Percentiles rank a stretch among this genome's conserved stretches.
Conservation (phyloP, 169 alveolate species). For the Plasmodium relictum region DNA sequence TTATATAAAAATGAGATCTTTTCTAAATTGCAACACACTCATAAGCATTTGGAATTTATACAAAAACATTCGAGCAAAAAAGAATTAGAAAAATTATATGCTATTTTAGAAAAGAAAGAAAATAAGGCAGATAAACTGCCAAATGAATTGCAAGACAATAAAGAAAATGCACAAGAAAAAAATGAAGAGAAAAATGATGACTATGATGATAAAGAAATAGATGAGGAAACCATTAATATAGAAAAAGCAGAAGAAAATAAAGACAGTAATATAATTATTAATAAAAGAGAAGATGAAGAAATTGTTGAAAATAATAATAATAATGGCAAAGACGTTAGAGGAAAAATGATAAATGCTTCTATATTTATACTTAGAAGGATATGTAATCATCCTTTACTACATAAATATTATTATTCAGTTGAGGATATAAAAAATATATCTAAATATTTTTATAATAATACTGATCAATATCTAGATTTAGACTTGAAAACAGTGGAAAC, state of each 20-base stretch:
- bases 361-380: slow-evolving; percentile 91
- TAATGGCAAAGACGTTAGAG: slow-evolving; percentile 75
- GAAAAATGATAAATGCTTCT: slow-evolving; percentile 86
- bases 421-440: slow-evolving; percentile 83
- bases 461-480: slow-evolving; percentile 84
- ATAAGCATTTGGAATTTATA: slow-evolving; percentile 59
- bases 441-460: slow-evolving; percentile 80
- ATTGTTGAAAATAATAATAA: neutral
- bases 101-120: slow-evolving; percentile 26
- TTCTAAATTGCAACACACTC: slow-evolving; percentile 63
- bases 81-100: slow-evolving; percentile 17
- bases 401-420: slow-evolving; percentile 84
- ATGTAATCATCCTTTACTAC: slow-evolving; percentile 93
- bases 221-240: slow-evolving; percentile 71
- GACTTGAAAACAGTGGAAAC: slow-evolving; percentile 84
- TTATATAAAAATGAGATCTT: slow-evolving; percentile 80
- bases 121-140: neutral
- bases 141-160: neutral
- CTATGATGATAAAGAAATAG: slow-evolving; percentile 65
- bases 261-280: slow-evolving; percentile 24
- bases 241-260: slow-evolving; percentile 60
- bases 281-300: slow-evolving; percentile 44
- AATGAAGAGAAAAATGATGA: slow-evolving; percentile 24
- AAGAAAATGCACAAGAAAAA: neutral
- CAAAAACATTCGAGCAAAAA: slow-evolving; percentile 40